Evolutionary conservation across 2,329 filamentous ascomycete species (phyloP).

Genomic region (Sporothrix protearum): DNA sequence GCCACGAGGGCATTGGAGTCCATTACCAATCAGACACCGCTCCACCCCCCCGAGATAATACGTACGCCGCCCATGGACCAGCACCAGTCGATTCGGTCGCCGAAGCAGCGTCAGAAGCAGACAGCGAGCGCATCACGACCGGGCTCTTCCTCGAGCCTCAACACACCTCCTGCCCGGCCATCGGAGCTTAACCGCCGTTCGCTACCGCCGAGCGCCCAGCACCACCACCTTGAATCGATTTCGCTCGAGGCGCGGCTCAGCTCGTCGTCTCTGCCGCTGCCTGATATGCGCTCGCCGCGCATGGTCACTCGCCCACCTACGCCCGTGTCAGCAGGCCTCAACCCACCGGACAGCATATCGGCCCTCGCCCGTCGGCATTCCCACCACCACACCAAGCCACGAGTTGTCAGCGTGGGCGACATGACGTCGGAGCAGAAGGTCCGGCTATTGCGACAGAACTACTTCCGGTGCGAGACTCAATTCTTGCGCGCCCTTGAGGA

Average conservation of each 20-base stretch:
- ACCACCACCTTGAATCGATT: constrained; percentile 48
- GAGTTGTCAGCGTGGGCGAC: constrained; percentile 55
- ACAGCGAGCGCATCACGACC: constrained; percentile 22
- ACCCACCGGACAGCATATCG: constrained; percentile 41
- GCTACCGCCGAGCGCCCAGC: constrained; percentile 9
- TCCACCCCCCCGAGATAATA: constrained; percentile 23
- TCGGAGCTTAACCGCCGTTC: constrained; percentile 7
- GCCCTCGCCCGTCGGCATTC: constrained; percentile 46
- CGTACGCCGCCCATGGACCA: constrained; percentile 19
- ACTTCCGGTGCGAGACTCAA: constrained; percentile 76
- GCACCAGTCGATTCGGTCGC: constrained; percentile 15
- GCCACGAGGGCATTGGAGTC: neutral
- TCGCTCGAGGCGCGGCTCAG: constrained; percentile 60
- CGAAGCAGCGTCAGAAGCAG: constrained; percentile 21
- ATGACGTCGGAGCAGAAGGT: constrained; percentile 64
- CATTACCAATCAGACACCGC: constrained; percentile 26
- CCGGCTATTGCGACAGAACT: constrained; percentile 72
- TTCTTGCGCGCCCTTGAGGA: constrained; percentile 77
- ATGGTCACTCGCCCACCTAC: constrained; percentile 53
- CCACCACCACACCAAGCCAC: constrained; percentile 60
- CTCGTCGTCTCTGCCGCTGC: constrained; percentile 64
- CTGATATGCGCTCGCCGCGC: constrained; percentile 55
- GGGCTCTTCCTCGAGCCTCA: constrained; percentile 32
- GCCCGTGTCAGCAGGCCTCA: constrained; percentile 54
- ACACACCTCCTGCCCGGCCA: constrained; percentile 37